These are phyloP conservation scores for Coemansia furcata DNA, from an alignment of 192 early-diverging fungal genomes.

Conservation along the genomic window DNA sequence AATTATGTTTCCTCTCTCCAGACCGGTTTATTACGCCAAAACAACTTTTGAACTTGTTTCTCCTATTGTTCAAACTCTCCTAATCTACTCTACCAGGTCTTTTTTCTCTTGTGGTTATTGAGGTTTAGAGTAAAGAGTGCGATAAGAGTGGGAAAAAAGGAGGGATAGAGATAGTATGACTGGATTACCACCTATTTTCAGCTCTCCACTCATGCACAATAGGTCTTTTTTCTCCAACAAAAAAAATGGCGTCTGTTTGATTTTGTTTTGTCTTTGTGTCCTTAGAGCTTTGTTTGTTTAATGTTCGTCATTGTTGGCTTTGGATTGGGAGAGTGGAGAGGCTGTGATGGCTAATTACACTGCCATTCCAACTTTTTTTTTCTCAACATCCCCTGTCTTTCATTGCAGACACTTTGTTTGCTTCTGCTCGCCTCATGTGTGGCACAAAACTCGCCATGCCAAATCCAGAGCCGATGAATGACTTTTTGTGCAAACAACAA, in stretches of 20 bases:
- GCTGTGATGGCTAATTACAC: neutral
- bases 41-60: neutral
- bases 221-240: neutral
- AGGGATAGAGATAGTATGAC: neutral
- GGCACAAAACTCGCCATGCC: too few relatives aligned
- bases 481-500: too few relatives aligned
- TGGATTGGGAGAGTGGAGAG: neutral
- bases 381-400: neutral
- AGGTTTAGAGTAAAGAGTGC: neutral
- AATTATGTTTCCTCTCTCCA: neutral
- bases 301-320: neutral
- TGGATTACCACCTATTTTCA: neutral
- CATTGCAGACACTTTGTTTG: neutral
- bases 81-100: neutral
- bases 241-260: neutral
- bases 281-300: neutral
- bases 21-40: neutral
- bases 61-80: neutral
- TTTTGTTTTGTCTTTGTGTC: neutral
- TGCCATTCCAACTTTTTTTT: neutral
- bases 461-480: too few relatives aligned
- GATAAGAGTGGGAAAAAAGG: neutral
- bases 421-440: too few relatives aligned
- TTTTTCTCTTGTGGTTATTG: neutral
- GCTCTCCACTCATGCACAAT: neutral